Percentiles rank a stretch among this genome's conserved stretches.
These are phyloP conservation scores for Cyclotella atomus DNA, from an alignment of 108 stramenopile species.

Conservation along the genomic window DNA sequence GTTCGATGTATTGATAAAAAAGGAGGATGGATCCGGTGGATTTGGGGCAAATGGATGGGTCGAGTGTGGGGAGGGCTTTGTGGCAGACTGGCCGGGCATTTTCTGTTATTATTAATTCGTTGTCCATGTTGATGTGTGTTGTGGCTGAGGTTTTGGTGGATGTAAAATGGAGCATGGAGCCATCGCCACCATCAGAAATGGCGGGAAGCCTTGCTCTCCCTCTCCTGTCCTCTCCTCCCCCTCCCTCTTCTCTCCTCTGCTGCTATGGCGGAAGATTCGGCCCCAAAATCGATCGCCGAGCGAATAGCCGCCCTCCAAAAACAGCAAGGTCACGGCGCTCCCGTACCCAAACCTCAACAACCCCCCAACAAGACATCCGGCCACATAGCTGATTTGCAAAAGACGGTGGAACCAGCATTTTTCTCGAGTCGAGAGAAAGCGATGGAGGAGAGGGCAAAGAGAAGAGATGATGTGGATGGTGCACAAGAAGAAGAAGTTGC, in stretches of 20 bases:
- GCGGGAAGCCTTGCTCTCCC: no score
- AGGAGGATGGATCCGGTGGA: slow-evolving; percentile 59
- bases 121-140: slow-evolving; percentile 11
- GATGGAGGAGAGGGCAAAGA: not conserved
- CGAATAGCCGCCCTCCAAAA: slow-evolving; percentile 47
- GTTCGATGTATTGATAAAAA: slow-evolving; percentile 85
- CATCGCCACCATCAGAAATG: no score
- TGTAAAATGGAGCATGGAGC: no score
- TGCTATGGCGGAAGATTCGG: slow-evolving; percentile 17
- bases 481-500: not conserved
- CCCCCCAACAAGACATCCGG: slow-evolving; percentile 17
- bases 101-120: slow-evolving; percentile 21
- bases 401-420: slow-evolving; percentile 19
- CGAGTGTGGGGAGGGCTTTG: slow-evolving; percentile 12
- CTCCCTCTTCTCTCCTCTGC: no score
- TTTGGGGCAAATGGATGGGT: not conserved
- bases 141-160: no score
- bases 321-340: not conserved
- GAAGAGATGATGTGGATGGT: not conserved
- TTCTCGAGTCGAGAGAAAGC: slow-evolving; percentile 12
- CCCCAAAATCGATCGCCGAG: slow-evolving; percentile 29
- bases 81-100: slow-evolving; percentile 22
- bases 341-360: not conserved
- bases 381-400: slow-evolving; percentile 35
- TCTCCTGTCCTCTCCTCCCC: no score